These are phyloP conservation scores for Kentomonas sorsogonicus DNA, from an alignment of 208 protist species.

Conservation along the genomic window DNA sequence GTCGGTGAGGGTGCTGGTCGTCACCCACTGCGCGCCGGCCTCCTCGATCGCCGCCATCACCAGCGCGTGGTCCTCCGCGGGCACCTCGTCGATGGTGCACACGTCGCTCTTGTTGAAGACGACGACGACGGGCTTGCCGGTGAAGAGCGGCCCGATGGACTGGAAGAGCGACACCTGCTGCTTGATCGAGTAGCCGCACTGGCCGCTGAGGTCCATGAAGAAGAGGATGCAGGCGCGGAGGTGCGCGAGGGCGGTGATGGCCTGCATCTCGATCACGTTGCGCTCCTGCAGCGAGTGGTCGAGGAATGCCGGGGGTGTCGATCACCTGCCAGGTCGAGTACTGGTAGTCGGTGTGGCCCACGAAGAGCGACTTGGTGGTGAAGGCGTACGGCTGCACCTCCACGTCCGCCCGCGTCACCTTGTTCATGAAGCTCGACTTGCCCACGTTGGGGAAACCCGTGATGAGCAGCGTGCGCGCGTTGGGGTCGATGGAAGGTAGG, in stretches of 20 bases:
- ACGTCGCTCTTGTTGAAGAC: slow-evolving; percentile 99
- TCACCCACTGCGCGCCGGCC: slow-evolving; percentile 82
- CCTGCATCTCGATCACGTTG: slow-evolving; percentile 99
- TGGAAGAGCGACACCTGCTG: slow-evolving; percentile 98
- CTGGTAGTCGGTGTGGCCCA: slow-evolving; percentile 99
- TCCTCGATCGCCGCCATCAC: slow-evolving; percentile 85
- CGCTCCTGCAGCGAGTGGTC: slow-evolving; percentile 99
- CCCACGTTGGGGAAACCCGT: slow-evolving; percentile 99
- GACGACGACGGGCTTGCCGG: slow-evolving; percentile 99
- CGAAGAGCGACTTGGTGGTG: slow-evolving; percentile 99
- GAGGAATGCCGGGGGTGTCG: slow-evolving; percentile 99
- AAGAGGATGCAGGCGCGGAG: slow-evolving; percentile 97
- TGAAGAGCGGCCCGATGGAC: slow-evolving; percentile 98
- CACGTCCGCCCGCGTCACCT: slow-evolving; percentile 99
- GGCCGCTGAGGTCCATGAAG: slow-evolving; percentile 98
- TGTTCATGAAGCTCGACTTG: slow-evolving; percentile 99
- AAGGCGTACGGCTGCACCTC: slow-evolving; percentile 99
- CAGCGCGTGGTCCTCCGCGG: slow-evolving; percentile 73
- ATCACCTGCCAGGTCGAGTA: slow-evolving; percentile 99
- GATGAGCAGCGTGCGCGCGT: slow-evolving; percentile 96
- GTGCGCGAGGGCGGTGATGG: slow-evolving; percentile 99
- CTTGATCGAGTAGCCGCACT: slow-evolving; percentile 97
- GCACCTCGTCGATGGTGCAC: slow-evolving; percentile 87
- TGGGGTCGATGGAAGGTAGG: slow-evolving; percentile 99
- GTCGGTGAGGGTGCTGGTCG: slow-evolving; percentile 95